phyloP scores from a whole-genome alignment of 305 asterid species.

The Rubia balearica region DNA sequence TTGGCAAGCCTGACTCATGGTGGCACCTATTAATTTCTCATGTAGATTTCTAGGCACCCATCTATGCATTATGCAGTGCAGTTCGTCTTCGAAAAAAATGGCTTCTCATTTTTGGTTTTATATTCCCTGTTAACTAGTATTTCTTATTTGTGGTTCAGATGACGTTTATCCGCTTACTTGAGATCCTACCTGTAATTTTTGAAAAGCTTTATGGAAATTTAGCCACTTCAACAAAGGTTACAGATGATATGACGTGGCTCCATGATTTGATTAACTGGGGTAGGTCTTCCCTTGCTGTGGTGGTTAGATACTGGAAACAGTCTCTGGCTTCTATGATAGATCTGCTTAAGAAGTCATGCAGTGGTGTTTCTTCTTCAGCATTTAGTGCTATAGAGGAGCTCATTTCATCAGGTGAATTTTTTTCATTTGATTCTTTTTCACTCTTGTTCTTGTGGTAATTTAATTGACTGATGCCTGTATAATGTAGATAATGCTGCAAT shows the following conservation, averaged over 20 bases:
- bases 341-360: conserved; percentile 51
- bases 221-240: conserved; percentile 29
- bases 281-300: conserved; percentile 70
- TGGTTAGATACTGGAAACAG: conserved; percentile 89
- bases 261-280: conserved; percentile 92
- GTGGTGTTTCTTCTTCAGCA: conserved; percentile 48
- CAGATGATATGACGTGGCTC: conserved; percentile 53
- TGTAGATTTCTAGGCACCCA: background rate
- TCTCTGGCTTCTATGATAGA: conserved; percentile 60
- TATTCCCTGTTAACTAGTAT: conserved; percentile 12
- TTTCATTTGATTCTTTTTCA: conserved; percentile 13
- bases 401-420: conserved; percentile 58
- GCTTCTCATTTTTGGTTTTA: conserved; percentile 20
- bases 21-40: conserved; percentile 3
- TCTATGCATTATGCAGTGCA: background rate
- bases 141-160: conserved; percentile 50
- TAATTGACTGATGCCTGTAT: conserved; percentile 16
- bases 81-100: background rate
- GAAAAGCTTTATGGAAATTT: conserved; percentile 46
- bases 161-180: conserved; percentile 86
- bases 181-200: conserved; percentile 63
- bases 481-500: conserved; percentile 56
- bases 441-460: conserved; percentile 13
- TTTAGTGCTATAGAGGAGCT: conserved; percentile 55
- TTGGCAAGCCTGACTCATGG: background rate